Percentiles rank a stretch among this genome's conserved stretches.
These are phyloP conservation scores for Dryadomyces sulphureus DNA, from an alignment of 2,329 filamentous ascomycete species.

Conservation along the genomic window DNA sequence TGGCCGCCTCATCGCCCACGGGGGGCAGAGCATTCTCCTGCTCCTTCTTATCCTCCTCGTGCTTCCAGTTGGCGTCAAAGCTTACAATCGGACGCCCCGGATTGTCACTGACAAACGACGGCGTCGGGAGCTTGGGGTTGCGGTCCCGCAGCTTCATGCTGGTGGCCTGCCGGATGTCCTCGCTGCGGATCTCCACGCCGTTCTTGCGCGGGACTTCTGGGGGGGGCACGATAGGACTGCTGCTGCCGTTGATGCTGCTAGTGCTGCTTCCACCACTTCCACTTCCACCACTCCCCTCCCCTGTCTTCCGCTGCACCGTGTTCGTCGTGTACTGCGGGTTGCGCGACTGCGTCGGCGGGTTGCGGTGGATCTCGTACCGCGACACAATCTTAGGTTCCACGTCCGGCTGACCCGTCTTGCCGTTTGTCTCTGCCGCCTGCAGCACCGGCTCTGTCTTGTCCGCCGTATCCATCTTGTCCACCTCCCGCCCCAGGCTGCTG, in stretches of 20 bases:
- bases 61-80: slow-evolving; percentile 76
- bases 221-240: slow-evolving; percentile 16
- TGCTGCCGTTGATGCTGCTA: neutral
- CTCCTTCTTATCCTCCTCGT: neutral
- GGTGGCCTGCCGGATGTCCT: slow-evolving; percentile 82
- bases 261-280: neutral
- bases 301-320: slow-evolving; percentile 14
- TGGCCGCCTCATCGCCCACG: slow-evolving; percentile 34
- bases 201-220: slow-evolving; percentile 49
- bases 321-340: slow-evolving; percentile 72
- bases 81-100: slow-evolving; percentile 92
- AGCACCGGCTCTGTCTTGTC: neutral
- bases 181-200: slow-evolving; percentile 67
- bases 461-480: neutral
- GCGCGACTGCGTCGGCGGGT: slow-evolving; percentile 68
- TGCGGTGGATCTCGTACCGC: slow-evolving; percentile 57
- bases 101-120: slow-evolving; percentile 79
- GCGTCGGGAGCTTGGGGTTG: slow-evolving; percentile 74
- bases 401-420: too few species aligned
- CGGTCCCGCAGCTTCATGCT: slow-evolving; percentile 79
- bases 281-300: neutral
- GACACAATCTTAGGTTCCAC: slow-evolving; percentile 29
- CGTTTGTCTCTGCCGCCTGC: neutral
- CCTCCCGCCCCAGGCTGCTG: neutral
- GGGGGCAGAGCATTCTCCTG: slow-evolving; percentile 22